Evolutionary conservation across 257 asterid species (phyloP), one percentile per base, ranked within the genome.

Genomic region (Scutellaria baicalensis): DNA sequence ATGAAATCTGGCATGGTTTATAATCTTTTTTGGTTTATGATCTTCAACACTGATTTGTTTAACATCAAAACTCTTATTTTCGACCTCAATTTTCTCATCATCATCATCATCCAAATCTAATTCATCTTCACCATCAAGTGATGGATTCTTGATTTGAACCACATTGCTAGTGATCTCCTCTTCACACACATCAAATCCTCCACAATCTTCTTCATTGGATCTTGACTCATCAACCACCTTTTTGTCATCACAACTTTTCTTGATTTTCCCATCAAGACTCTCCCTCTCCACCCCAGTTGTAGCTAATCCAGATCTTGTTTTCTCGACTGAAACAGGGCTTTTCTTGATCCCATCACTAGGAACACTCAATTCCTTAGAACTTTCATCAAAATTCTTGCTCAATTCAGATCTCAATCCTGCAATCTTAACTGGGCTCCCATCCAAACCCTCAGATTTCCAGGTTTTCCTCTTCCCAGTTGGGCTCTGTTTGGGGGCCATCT

Each of bases 371-470:
- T 85, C 85, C 18, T 49, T 79, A 21, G 66, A 62, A 59, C 70
- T 66, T 14, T 78, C 85, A 56, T 84, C 89, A 55, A 70, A 57
- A 68, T 75, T 80, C 75, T 76, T 83, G 59, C 40, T 51, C 81
- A 71, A 17, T 66, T 85, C 91, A 73, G 96, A 89, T 84, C 85
- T 86, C 69, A 79, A 79, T 54, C 72, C 74, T 1, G 86, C 80
- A 67, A 89, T 83, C 74, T 83, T 91, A 75, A 84, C 62, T 52
- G 90, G 90, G 81, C 76, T 85, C 42, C 79, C 80, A 16, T 77
- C 86, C 1, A 47, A 71, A 55, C 69, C 69, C 66, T 84, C 92
- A 5, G 95, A 81, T 83, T 87, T 92, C 96, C 95, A 88, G 0
- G 87, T 86, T 61, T 81, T 92, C n/a, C 96, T 83, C 82, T 84